Evolutionary conservation across 192 early-diverging fungal species (phyloP).

Genomic region (Dissophora globulifera): DNA sequence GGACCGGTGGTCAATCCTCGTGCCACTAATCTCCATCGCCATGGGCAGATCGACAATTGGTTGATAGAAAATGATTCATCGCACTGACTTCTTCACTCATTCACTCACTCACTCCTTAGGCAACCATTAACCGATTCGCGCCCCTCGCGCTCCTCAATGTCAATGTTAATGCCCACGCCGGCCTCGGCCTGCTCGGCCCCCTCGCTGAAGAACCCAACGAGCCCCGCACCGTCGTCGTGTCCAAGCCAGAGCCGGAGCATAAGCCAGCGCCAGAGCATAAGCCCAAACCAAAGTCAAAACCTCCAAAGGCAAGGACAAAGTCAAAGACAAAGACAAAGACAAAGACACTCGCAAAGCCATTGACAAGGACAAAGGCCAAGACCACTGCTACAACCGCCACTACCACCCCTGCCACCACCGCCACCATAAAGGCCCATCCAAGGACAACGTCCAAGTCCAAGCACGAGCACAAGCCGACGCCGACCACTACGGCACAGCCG

Average conservation of each 20-base stretch:
- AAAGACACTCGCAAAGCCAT: background rate
- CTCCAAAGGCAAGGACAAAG: conserved; percentile 10
- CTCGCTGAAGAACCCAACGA: conserved; percentile 1
- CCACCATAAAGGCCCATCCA: too few species aligned
- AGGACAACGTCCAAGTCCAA: conserved; percentile 1
- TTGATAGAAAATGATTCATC: background rate
- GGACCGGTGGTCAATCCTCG: too few species aligned
- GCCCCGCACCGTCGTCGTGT: background rate
- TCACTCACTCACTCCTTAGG: background rate
- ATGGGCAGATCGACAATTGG: too few species aligned
- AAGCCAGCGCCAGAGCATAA: too few species aligned
- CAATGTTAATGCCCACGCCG: background rate
- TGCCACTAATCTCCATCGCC: too few species aligned
- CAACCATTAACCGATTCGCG: background rate
- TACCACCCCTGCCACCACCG: background rate
- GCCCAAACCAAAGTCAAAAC: background rate
- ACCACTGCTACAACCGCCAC: too few species aligned
- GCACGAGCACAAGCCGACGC: conserved; percentile 1
- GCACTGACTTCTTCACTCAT: background rate
- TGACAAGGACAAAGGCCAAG: too few species aligned
- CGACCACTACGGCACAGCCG: too few species aligned
- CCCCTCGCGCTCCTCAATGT: background rate
- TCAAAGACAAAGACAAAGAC: conserved; percentile 9
- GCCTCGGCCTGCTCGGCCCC: background rate
- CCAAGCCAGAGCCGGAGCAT: background rate